These are phyloP conservation scores for Thalassiosira exigua DNA, from an alignment of 352 stramenopile genomes.

Conservation along the genomic window DNA sequence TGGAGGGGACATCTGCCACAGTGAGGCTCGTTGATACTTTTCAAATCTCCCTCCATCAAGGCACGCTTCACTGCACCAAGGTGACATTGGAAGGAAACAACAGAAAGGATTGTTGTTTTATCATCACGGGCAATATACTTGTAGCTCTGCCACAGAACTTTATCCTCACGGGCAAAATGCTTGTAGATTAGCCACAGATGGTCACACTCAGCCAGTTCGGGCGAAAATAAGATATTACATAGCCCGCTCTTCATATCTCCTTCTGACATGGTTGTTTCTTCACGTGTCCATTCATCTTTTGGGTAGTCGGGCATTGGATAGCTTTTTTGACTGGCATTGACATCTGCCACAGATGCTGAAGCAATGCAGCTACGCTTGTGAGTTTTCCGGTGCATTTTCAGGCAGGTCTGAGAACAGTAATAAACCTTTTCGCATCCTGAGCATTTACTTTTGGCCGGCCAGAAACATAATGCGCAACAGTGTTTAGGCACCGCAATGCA, in stretches of 20 bases:
- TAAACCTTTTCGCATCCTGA: constrained; percentile 20
- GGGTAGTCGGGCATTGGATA: constrained; percentile 26
- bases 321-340: neutral
- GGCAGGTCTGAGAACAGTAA: constrained; percentile 25
- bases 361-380: constrained; percentile 25
- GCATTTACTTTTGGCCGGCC: constrained; percentile 16
- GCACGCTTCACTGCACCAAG: constrained; percentile 20
- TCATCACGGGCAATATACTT: too few species aligned
- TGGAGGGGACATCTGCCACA: constrained; percentile 27
- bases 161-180: too few species aligned
- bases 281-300: constrained; percentile 17
- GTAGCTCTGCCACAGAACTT: too few species aligned
- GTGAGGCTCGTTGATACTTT: constrained; percentile 22
- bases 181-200: too few species aligned
- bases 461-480: constrained; percentile 34
- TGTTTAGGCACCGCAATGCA: constrained; percentile 16
- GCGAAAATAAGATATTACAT: constrained; percentile 8
- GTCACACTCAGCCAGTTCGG: neutral
- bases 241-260: too few species aligned
- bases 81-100: too few species aligned
- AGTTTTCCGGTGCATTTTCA: constrained; percentile 12
- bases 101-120: too few species aligned
- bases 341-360: constrained; percentile 1
- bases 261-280: too few species aligned
- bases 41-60: constrained; percentile 27